phyloP scores from a whole-genome alignment of 73 alveolate genomes.

The Stentor coeruleus region DNA sequence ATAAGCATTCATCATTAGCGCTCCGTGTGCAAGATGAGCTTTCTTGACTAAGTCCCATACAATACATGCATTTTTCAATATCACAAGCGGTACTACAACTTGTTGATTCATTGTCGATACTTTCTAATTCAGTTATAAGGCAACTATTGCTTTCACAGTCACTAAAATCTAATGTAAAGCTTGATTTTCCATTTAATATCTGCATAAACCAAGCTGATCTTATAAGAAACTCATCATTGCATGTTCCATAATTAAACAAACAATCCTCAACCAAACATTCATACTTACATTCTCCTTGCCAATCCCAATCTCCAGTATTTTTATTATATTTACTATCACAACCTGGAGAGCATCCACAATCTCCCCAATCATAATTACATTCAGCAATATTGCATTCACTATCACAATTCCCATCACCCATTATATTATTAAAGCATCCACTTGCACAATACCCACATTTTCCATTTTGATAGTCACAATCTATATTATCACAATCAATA shows the following conservation, averaged over 20 bases:
- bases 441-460: neutral
- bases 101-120: neutral
- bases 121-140: neutral
- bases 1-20: neutral
- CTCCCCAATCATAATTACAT: conserved; percentile 18
- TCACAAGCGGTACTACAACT: neutral
- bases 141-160: neutral
- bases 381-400: neutral
- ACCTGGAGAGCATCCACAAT: conserved; percentile 21
- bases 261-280: neutral
- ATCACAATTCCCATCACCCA: conserved; percentile 5
- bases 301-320: neutral
- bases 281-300: neutral
- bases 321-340: neutral
- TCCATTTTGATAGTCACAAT: neutral
- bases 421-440: conserved; percentile 14
- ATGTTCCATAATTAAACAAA: neutral
- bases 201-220: neutral
- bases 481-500: neutral
- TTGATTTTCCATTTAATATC: neutral
- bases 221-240: conserved; percentile 17
- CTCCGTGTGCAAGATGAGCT: neutral
- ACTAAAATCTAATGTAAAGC: neutral
- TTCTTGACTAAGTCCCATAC: neutral
- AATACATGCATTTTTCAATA: neutral